Evolutionary conservation across 1,284 basidiomycete species (phyloP).

Genomic region (Ustilago nuda): DNA sequence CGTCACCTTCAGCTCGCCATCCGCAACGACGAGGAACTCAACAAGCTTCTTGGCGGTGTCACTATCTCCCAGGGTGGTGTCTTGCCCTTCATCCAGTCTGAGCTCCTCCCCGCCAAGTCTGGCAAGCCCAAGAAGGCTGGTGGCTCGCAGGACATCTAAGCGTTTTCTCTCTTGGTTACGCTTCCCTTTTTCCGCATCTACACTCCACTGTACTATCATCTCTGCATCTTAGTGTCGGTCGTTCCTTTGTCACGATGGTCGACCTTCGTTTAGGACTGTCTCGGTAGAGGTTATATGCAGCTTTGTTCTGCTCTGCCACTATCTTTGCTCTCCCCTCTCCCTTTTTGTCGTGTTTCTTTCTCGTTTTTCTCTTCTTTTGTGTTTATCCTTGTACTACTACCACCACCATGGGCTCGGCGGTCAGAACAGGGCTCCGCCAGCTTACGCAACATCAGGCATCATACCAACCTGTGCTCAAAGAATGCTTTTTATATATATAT

Average conservation of each 20-base stretch:
- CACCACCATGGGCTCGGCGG: slow-evolving; percentile 58
- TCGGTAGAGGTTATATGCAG: slow-evolving; percentile 15
- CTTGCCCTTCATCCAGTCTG: slow-evolving; percentile 89
- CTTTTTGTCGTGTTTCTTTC: slow-evolving; percentile 14
- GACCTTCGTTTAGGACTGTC: slow-evolving; percentile 17
- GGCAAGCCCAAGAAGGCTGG: slow-evolving; percentile 71
- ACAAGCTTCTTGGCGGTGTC: slow-evolving; percentile 73
- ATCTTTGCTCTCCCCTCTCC: slow-evolving; percentile 15
- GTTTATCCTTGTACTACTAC: slow-evolving; percentile 61
- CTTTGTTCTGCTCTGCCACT: neutral
- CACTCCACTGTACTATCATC: slow-evolving; percentile 30
- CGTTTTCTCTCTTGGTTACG: slow-evolving; percentile 18
- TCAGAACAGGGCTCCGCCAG: slow-evolving; percentile 56
- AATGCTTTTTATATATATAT: no score
- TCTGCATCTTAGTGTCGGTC: slow-evolving; percentile 8
- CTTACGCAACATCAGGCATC: slow-evolving; percentile 55
- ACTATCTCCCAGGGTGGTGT: slow-evolving; percentile 85
- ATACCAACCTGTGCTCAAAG: slow-evolving; percentile 42
- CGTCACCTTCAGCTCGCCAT: slow-evolving; percentile 93
- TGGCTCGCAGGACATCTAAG: slow-evolving; percentile 67
- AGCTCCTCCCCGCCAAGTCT: slow-evolving; percentile 79
- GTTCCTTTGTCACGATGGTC: neutral
- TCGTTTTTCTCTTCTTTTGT: slow-evolving; percentile 50
- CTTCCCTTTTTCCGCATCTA: slow-evolving; percentile 27
- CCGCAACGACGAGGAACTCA: slow-evolving; percentile 91